Evolutionary conservation across 2,329 filamentous ascomycete species (phyloP), one percentile per base, ranked within the genome.

Genomic region (Fusarium napiforme): DNA sequence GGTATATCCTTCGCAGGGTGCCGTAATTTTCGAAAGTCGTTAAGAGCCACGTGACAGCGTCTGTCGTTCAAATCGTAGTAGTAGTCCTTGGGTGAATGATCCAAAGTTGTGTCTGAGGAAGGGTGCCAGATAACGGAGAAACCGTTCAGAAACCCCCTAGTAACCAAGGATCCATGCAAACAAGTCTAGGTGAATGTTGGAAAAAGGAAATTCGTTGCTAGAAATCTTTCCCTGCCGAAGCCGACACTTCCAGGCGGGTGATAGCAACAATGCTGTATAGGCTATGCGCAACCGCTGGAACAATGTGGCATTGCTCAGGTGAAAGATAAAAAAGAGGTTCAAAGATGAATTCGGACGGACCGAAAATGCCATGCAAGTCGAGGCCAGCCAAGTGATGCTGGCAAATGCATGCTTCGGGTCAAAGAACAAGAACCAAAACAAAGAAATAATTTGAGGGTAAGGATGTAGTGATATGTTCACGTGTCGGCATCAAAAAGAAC

Each of bases 1-100:
- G 81, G 81, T 83, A 83, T 83, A 83, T 83, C 81, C 81, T 81
- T 83, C 81, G 80, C 81, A 80, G 79, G 69, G 79, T 81, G 81
- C 79, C 80, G 75, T 80, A 75, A 74, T 78, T 77, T 78, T 81
- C 72, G 72, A 74, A 79, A 78, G 75, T 80, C 78, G 77, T 80
- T 78, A 79, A 81, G 81, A 81, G 78, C 79, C 78, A 81, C 72
- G 78, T 81, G 77, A 81, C 79, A 79, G 77, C 77, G 75, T 81
- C 78, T 79, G 76, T 79, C 78, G 78, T 81, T 79, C 75, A 78
- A 79, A 76, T 78, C 74, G 77, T 78, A 77, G 75, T 79, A 75
- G 76, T 78, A 78, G 77, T 78, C 75, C 74, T 77, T 78, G 77
- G 75, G 72, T 76, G 76, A 77, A 75, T 78, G 78, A 80, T 79